Conservation (phyloP, 176 grass and related monocot genomes). For the Triticum turgidum region DNA sequence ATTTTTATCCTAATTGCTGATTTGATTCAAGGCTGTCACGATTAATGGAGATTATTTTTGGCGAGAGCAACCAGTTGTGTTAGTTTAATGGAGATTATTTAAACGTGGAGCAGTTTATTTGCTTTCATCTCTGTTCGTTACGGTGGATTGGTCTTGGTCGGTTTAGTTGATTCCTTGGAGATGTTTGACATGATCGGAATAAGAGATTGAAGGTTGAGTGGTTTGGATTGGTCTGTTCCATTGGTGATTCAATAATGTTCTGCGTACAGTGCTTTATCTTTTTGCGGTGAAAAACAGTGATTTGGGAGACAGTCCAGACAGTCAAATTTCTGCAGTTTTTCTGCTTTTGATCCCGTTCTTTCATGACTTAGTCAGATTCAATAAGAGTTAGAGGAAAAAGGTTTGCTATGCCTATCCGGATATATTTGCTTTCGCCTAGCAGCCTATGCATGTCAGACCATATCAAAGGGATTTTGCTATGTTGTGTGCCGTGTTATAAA, state of each 20-base stretch:
- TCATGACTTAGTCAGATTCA: not conserved
- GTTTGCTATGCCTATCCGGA: not conserved
- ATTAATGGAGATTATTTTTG: not conserved
- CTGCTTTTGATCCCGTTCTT: not conserved
- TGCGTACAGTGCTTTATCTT: not conserved
- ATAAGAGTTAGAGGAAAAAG: not conserved
- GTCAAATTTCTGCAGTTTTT: not conserved
- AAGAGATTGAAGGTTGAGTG: not conserved
- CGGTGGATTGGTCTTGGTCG: not conserved
- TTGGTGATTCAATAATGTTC: not conserved
- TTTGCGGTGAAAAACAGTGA: not conserved
- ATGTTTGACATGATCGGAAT: not conserved
- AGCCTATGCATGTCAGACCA: not conserved
- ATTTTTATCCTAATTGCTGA: not conserved
- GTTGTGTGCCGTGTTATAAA: not conserved
- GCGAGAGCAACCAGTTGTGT: not conserved
- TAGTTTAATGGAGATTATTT: not conserved
- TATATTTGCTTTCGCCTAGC: not conserved
- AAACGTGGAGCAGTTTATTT: not conserved
- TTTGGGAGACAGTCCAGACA: not conserved
- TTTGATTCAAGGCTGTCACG: not conserved
- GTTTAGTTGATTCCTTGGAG: not conserved
- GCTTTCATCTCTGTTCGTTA: not conserved
- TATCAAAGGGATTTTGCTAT: not conserved
- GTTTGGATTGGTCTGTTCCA: not conserved